A percentile compares a stretch with the other conserved stretches of the same genome.
phyloP scores from a whole-genome alignment of 768 basidiomycete species.

The Nidularia pulvinata region DNA sequence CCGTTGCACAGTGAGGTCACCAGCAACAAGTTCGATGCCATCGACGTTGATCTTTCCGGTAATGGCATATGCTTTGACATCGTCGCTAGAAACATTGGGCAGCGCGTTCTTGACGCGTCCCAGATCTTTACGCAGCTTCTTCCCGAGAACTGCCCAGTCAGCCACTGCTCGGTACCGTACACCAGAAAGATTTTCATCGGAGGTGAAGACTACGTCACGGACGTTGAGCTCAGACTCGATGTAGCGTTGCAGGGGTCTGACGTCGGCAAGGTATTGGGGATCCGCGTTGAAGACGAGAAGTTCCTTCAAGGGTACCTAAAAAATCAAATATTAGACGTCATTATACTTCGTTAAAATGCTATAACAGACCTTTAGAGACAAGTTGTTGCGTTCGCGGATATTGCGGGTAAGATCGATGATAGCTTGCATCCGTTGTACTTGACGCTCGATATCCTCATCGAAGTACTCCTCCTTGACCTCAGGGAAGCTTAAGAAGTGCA shows the following conservation, averaged over 20 bases:
- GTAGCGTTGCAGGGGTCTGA: conserved; percentile 82
- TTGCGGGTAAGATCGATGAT: conserved; percentile 92
- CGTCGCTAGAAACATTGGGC: conserved; percentile 78
- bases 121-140: conserved; percentile 92
- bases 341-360: neutral
- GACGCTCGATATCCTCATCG: conserved; percentile 89
- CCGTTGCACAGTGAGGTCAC: conserved; percentile 91
- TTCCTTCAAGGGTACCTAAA: conserved; percentile 88
- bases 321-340: conserved; percentile 1
- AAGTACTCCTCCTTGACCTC: conserved; percentile 94
- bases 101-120: conserved; percentile 87
- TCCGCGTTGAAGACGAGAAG: conserved; percentile 94
- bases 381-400: conserved; percentile 82
- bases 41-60: conserved; percentile 83
- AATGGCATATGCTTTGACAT: conserved; percentile 73
- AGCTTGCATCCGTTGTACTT: conserved; percentile 92
- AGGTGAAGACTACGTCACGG: conserved; percentile 86
- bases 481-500: conserved; percentile 97
- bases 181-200: conserved; percentile 83
- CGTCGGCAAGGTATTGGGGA: conserved; percentile 80
- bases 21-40: conserved; percentile 86
- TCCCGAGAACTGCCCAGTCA: conserved; percentile 94
- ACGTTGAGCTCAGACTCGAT: conserved; percentile 96
- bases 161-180: conserved; percentile 91
- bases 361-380: conserved; percentile 83